Percentiles rank a stretch among this genome's conserved stretches.
Evolutionary conservation across 2,329 filamentous ascomycete genomes (phyloP).

Genomic region (Fusarium lateritium): DNA sequence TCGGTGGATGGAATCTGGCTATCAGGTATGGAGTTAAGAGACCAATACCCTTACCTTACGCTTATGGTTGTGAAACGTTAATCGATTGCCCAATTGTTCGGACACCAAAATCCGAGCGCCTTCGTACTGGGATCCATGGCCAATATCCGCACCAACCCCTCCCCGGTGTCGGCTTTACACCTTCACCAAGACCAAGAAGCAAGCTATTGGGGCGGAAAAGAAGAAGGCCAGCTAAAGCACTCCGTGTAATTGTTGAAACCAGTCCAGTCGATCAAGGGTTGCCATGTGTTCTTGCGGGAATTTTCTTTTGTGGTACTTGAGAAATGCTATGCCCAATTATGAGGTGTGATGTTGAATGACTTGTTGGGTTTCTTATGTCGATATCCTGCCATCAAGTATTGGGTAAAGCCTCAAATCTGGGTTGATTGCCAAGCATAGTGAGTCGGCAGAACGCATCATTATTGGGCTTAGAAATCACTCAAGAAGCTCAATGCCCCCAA

Average conservation of each 20-base stretch:
- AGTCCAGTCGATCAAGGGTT: slow-evolving; percentile 22
- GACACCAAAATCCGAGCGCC: slow-evolving; percentile 45
- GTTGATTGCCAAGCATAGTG: not conserved
- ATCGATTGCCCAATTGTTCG: slow-evolving; percentile 33
- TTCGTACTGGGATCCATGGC: slow-evolving; percentile 15
- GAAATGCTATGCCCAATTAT: slow-evolving; percentile 1
- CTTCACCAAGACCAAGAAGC: slow-evolving; percentile 20
- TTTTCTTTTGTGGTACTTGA: slow-evolving; percentile 29
- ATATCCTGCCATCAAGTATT: slow-evolving; percentile 32
- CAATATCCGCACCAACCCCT: slow-evolving; percentile 43
- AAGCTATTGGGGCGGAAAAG: slow-evolving; percentile 47
- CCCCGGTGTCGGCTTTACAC: slow-evolving; percentile 48
- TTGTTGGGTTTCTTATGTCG: slow-evolving; percentile 23
- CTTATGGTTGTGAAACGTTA: slow-evolving; percentile 8
- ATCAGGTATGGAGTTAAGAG: slow-evolving; percentile 35
- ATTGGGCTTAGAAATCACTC: not conserved
- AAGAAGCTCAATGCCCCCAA: not conserved
- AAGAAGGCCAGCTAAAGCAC: slow-evolving; percentile 6
- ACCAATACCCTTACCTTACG: slow-evolving; percentile 2
- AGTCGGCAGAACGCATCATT: not conserved
- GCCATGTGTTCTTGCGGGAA: slow-evolving; percentile 41
- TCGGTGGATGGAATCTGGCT: slow-evolving; percentile 13
- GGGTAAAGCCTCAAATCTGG: slow-evolving; percentile 1
- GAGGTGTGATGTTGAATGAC: not conserved
- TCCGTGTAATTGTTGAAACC: slow-evolving; percentile 24